Evolutionary conservation across 768 basidiomycete species (phyloP).

Genomic region (Porphyrellus cyaneotinctus): DNA sequence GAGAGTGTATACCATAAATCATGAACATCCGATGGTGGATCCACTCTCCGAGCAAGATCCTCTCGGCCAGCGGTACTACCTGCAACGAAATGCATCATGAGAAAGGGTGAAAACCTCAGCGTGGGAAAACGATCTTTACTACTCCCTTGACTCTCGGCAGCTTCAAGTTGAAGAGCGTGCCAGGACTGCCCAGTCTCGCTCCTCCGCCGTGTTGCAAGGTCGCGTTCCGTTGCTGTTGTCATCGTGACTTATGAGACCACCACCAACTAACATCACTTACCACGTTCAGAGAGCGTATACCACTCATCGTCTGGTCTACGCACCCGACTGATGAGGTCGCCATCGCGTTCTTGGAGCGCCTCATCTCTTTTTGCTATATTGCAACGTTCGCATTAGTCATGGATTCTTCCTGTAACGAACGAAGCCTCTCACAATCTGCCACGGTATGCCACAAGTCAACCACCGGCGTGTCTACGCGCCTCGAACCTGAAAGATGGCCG

Average conservation of each 20-base stretch:
- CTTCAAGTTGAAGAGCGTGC: neutral
- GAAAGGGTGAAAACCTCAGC: too few species aligned
- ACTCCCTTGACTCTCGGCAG: too few species aligned
- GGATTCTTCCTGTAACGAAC: neutral
- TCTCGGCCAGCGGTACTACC: neutral
- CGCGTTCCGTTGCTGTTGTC: neutral
- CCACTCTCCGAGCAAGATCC: neutral
- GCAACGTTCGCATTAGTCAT: neutral
- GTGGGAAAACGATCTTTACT: neutral
- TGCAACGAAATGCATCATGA: neutral
- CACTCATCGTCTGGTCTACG: neutral
- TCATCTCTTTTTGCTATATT: neutral
- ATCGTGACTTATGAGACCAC: neutral
- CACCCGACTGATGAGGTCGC: neutral
- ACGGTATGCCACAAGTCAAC: neutral
- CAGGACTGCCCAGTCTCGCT: neutral
- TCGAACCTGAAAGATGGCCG: neutral
- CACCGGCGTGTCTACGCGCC: too few species aligned
- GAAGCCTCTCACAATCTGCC: neutral
- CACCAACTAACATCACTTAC: neutral
- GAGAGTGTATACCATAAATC: neutral
- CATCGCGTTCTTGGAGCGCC: neutral
- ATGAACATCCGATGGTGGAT: neutral
- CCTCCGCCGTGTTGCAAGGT: neutral
- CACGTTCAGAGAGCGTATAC: neutral